A percentile compares a stretch with the other conserved stretches of the same genome.
Evolutionary conservation across 2,329 filamentous ascomycete species (phyloP).

Genomic region (Aspergillus thermomutatus): DNA sequence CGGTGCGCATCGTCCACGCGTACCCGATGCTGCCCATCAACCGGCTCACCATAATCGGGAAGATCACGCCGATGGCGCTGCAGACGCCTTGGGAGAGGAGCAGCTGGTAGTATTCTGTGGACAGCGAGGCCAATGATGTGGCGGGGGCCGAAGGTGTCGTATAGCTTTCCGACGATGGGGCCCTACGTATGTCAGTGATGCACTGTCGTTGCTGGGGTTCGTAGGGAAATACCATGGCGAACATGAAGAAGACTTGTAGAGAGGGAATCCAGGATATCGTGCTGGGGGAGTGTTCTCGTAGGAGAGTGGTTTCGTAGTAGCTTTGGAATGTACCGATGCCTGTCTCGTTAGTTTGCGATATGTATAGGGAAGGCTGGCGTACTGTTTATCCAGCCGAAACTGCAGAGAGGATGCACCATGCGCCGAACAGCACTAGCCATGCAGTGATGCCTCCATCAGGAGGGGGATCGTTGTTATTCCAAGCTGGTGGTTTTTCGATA

Average conservation of each 20-base stretch:
- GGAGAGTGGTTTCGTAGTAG: constrained; percentile 53
- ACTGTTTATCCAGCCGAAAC: constrained; percentile 48
- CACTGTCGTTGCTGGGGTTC: too few relatives aligned
- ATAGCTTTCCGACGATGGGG: constrained; percentile 61
- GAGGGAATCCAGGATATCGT: constrained; percentile 63
- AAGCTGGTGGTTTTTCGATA: not conserved
- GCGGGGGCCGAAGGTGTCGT: constrained; percentile 61
- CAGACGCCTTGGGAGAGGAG: constrained; percentile 55
- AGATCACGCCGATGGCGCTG: constrained; percentile 53
- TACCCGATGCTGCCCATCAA: constrained; percentile 54
- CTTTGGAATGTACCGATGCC: constrained; percentile 55
- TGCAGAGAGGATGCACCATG: constrained; percentile 41
- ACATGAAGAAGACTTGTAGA: constrained; percentile 34
- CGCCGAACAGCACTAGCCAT: constrained; percentile 54
- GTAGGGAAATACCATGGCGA: constrained; percentile 28
- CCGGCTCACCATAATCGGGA: constrained; percentile 59
- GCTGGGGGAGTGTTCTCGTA: constrained; percentile 50
- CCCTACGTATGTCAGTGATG: too few relatives aligned
- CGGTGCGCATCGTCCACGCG: constrained; percentile 56
- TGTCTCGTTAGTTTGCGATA: constrained; percentile 10
- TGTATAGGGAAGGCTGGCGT: constrained; percentile 10
- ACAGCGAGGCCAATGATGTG: constrained; percentile 54
- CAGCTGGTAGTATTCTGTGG: constrained; percentile 55
- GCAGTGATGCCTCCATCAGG: constrained; percentile 33
- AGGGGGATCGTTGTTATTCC: not conserved